These are phyloP conservation scores for Chalaropsis ovoidea DNA, from an alignment of 2,329 filamentous ascomycete species.

Conservation along the genomic window DNA sequence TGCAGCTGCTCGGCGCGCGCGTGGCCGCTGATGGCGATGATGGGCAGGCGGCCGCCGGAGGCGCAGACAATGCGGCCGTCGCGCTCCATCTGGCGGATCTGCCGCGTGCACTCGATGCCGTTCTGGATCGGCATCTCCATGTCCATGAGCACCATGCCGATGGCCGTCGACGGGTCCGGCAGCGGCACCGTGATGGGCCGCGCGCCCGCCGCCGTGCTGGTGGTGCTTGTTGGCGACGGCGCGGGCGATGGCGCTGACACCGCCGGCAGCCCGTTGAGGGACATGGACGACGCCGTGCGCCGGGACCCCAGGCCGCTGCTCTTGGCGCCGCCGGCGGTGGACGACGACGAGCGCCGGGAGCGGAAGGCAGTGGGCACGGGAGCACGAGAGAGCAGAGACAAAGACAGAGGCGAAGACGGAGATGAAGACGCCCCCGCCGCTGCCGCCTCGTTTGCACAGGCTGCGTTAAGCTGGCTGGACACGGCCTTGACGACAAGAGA, in stretches of 20 bases:
- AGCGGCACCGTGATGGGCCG: background rate
- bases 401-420: background rate
- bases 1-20: constrained; percentile 52
- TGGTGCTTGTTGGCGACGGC: background rate
- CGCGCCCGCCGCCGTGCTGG: background rate
- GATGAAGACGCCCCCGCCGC: background rate
- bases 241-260: background rate
- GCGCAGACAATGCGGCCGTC: constrained; percentile 40
- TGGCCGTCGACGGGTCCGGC: constrained; percentile 19
- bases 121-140: constrained; percentile 69
- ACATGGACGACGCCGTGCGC: constrained; percentile 12
- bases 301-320: background rate
- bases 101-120: constrained; percentile 54
- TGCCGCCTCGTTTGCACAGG: background rate
- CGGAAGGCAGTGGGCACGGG: constrained; percentile 17
- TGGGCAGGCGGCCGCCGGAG: constrained; percentile 45
- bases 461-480: background rate
- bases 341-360: constrained; percentile 20
- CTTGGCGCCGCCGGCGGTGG: constrained; percentile 17
- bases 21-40: constrained; percentile 59
- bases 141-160: constrained; percentile 62
- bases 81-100: constrained; percentile 52
- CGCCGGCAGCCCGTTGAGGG: background rate
- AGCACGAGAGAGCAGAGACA: background rate
- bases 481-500: constrained; percentile 13